Evolutionary conservation across 208 protist species (phyloP), one percentile per base, ranked within the genome.

Genomic region (Leishmania guyanensis): DNA sequence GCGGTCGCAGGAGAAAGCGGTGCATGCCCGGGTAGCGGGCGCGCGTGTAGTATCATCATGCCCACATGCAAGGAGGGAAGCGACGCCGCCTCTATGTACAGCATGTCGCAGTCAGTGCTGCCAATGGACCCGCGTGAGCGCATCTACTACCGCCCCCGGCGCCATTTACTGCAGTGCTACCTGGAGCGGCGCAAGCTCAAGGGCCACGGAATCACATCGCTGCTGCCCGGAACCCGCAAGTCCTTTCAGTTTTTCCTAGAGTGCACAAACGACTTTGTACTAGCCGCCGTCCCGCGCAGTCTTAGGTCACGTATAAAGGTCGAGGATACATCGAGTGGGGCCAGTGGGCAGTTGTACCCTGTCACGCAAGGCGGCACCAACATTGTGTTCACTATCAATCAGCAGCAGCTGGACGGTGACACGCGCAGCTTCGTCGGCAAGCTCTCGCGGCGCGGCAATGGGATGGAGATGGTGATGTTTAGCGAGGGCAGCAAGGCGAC

Each of bases 151-250:
- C 87, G 87, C 64, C 87, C 87, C 0, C 76, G 78, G 14, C 87
- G 84, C 10, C 87, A 88, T 81, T 77, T 90, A 50, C 77, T 90
- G 16, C 87, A 90, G 81, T 90, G 87, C 78, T 90, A 90, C 79
- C 65, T 90, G 43, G 68, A 86, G 53, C 83, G 87, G 22, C 79
- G 80, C 22, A 84, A 81, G 56, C 78, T 68, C 39, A 62, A 39
- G 66, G 77, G 70, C 8, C 71, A 48, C 72, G 56, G 86, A n/a
- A 43, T 88, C 56, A 53, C 58, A 56, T 20, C 75, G 51, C 33
- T 90, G 36, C 33, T 86, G 39, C 60, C 78, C 2, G 78, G 77
- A 48, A 77, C 80, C 50, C 77, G 80, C 70, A 76, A 78, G 72
- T 82, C 69, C 17, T 90, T 78, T 33, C 81, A 85, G 53, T 90